phyloP scores from a whole-genome alignment of 2,329 filamentous ascomycete species.

The Lecanosticta acicola region DNA sequence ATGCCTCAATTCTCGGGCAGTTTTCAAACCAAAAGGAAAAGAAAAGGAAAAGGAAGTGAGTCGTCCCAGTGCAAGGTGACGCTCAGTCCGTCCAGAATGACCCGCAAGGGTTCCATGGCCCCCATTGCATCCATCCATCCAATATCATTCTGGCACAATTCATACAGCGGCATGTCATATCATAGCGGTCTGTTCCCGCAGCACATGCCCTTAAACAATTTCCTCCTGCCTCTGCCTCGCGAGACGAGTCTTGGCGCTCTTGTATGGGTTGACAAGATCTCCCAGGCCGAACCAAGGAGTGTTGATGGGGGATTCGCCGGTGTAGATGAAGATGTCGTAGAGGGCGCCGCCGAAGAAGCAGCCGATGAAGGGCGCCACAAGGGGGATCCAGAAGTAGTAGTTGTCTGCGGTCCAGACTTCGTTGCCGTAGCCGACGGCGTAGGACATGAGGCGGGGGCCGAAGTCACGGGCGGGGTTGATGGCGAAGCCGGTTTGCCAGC shows the following conservation, averaged over 20 bases:
- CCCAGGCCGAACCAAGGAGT: slow-evolving; percentile 45
- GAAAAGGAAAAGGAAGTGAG: too few species aligned
- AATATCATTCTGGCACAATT: too few species aligned
- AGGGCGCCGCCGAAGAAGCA: slow-evolving; percentile 58
- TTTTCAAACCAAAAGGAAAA: too few species aligned
- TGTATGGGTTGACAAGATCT: slow-evolving; percentile 22
- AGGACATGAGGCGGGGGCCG: slow-evolving; percentile 60
- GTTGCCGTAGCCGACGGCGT: slow-evolving; percentile 60
- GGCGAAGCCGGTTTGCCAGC: slow-evolving; percentile 64
- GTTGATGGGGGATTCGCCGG: slow-evolving; percentile 57
- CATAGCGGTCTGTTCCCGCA: too few species aligned
- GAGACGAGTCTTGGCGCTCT: slow-evolving; percentile 19
- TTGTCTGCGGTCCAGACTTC: slow-evolving; percentile 58
- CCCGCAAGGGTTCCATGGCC: too few species aligned
- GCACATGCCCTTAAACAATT: slow-evolving; percentile 26
- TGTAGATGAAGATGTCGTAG: slow-evolving; percentile 64
- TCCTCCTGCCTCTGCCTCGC: slow-evolving; percentile 25
- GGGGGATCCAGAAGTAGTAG: slow-evolving; percentile 65
- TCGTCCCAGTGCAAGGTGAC: too few species aligned
- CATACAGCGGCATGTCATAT: too few species aligned
- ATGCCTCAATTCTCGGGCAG: too few species aligned
- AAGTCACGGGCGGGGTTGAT: slow-evolving; percentile 67
- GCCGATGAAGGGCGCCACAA: slow-evolving; percentile 61
- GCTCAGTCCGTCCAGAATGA: too few species aligned
- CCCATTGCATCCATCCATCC: too few species aligned